Base-by-base conservation (phyloP, 176 grass and related monocot species). In the Areca catechu region DNA sequence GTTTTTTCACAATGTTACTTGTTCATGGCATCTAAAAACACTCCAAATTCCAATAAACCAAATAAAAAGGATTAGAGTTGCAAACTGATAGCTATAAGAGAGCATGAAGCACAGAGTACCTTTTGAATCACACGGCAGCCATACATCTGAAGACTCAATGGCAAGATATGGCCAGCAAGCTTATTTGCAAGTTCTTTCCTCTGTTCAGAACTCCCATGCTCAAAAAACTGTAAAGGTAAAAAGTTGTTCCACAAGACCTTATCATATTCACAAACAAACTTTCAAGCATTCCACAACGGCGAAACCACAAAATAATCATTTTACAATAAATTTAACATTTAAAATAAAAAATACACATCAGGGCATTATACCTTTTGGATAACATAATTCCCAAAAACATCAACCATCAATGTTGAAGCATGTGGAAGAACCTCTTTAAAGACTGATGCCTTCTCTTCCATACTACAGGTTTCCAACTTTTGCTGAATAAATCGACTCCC, bases 401-500 rank as follows among this genome's bases (percentile, higher is more conserved):
- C 94, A 30, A 67, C 88, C 94, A 98, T 98, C 48, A 98, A 79
- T 25, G 84, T 69, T 66, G 88, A 67, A 66, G 94, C 76, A 47
- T 98, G 84, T 53, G 94, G 81, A 64, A 98, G 76, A 77, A 98
- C 80, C 77, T 98, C 94, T 21, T 63, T 61, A 75, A 98, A 98
- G 53, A 98, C 94, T 15, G 75, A 76, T 63, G 94, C 76, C 79
- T 98, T 98, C 66, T 98, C 94, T 50, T 92, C 88, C 15, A 71
- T 70, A 79, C 73, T 89, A 55, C 87, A 98, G 51, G 67, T 88
- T 68, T 98, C 94, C 63, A 98, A 61, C 69, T 98, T 98, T 67
- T 98, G 94, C 71, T 98, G 94, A 61, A 98, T 98, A 67, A 98
- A 98, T 80, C 94, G 78, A 66, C 94, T 98, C 27, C 94, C 94